Evolutionary conservation across 2,329 filamentous ascomycete genomes (phyloP).

Genomic region (Trichothecium roseum): DNA sequence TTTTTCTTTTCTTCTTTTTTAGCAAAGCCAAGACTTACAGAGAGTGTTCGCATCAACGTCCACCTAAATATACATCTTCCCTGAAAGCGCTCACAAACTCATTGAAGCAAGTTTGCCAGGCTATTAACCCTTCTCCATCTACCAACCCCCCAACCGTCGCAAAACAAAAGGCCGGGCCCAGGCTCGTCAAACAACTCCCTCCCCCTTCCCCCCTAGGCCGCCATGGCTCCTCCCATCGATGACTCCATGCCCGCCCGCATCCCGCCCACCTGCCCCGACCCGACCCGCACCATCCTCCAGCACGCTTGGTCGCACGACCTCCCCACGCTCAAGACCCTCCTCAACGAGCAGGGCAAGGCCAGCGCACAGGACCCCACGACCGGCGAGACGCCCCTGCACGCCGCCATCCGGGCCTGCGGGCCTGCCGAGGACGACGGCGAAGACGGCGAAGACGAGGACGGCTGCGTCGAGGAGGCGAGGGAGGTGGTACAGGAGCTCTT

Average conservation of each 20-base stretch:
- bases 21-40: too few species aligned
- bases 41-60: too few species aligned
- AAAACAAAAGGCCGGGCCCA: too few species aligned
- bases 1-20: too few species aligned
- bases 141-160: too few species aligned
- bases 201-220: too few species aligned
- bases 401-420: conserved; percentile 71
- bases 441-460: conserved; percentile 22
- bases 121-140: too few species aligned
- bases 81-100: too few species aligned
- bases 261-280: conserved; percentile 38
- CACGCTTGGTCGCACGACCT: conserved; percentile 53
- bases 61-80: too few species aligned
- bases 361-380: conserved; percentile 78
- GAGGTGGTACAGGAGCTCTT: conserved; percentile 68
- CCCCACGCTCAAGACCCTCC: conserved; percentile 55
- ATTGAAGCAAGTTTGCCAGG: too few species aligned
- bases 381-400: conserved; percentile 79
- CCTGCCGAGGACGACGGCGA: conserved; percentile 19
- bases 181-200: too few species aligned
- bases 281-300: conserved; percentile 39
- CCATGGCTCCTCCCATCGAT: conserved; percentile 22
- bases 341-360: conserved; percentile 52
- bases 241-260: conserved; percentile 45
- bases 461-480: conserved; percentile 47